phyloP scores from a whole-genome alignment of 352 stramenopile species.

The Pilasporangium apinafurcum region DNA sequence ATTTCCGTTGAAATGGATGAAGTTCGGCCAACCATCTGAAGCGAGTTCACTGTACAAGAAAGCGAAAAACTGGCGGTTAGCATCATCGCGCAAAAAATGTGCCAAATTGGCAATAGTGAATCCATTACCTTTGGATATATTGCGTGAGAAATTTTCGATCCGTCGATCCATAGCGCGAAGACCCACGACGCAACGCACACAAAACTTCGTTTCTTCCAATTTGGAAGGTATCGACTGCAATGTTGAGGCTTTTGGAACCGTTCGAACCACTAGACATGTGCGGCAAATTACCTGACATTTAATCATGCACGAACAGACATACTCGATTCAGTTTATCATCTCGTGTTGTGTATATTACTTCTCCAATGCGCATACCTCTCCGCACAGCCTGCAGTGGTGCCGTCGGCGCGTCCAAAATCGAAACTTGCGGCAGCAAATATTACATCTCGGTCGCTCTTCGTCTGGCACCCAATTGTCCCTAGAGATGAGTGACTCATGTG shows the following conservation, averaged over 20 bases:
- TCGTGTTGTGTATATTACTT: too few relatives aligned
- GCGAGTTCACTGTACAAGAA: constrained; percentile 8
- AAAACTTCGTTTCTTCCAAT: constrained; percentile 48
- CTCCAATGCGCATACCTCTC: too few relatives aligned
- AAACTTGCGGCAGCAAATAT: constrained; percentile 14
- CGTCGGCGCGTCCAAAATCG: constrained; percentile 18
- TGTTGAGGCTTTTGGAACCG: constrained; percentile 9
- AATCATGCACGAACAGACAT: too few relatives aligned
- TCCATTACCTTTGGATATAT: constrained; percentile 23
- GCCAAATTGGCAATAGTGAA: neutral
- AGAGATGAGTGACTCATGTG: constrained; percentile 20
- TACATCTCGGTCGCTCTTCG: constrained; percentile 10
- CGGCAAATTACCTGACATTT: constrained; percentile 48
- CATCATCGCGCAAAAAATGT: neutral
- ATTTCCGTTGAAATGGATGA: constrained; percentile 15
- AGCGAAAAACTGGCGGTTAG: too few relatives aligned
- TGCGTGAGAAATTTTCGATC: constrained; percentile 16
- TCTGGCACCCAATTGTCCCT: constrained; percentile 33
- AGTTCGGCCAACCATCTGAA: constrained; percentile 7
- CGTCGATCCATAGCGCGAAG: constrained; percentile 32
- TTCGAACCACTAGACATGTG: constrained; percentile 36
- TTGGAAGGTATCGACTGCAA: neutral
- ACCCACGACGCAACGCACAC: constrained; percentile 42
- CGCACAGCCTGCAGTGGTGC: constrained; percentile 47
- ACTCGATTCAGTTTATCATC: too few relatives aligned